phyloP scores from a whole-genome alignment of 345 rosid species.

The Eucalyptus sideroxylon region DNA sequence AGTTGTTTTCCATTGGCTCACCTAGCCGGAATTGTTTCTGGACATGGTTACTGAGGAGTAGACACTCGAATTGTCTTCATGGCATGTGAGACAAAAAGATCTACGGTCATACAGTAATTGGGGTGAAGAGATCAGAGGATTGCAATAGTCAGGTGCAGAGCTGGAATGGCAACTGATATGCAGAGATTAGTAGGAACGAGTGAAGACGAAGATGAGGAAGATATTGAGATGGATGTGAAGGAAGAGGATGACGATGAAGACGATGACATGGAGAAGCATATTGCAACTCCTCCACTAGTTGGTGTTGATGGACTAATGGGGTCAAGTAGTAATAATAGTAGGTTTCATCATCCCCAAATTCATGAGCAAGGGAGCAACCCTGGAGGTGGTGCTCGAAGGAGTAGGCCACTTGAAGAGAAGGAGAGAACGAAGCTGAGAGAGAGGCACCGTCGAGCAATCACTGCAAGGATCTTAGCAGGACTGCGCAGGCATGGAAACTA shows the following conservation, averaged over 20 bases:
- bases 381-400: slow-evolving; percentile 70
- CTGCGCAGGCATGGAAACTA: slow-evolving; percentile 94
- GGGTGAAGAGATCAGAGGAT: not conserved
- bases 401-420: slow-evolving; percentile 86
- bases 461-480: slow-evolving; percentile 97
- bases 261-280: slow-evolving; percentile 39
- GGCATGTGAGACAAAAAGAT: not conserved
- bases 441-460: slow-evolving; percentile 92
- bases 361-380: slow-evolving; percentile 75
- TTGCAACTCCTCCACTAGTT: slow-evolving; percentile 23
- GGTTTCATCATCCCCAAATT: slow-evolving; percentile 50
- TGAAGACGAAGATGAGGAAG: slow-evolving; percentile 95
- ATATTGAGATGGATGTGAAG: slow-evolving; percentile 48
- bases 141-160: not conserved
- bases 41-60: not conserved
- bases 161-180: slow-evolving; percentile 67
- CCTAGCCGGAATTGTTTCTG: not conserved
- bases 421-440: slow-evolving; percentile 97
- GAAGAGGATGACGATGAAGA: slow-evolving; percentile 78
- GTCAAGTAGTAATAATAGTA: slow-evolving; percentile 32
- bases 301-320: slow-evolving; percentile 32
- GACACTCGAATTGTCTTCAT: slow-evolving; percentile 1
- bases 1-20: not conserved
- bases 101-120: not conserved
- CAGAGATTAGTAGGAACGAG: slow-evolving; percentile 60